Percentiles rank a stretch among this genome's conserved stretches.
Evolutionary conservation across 768 basidiomycete species (phyloP).

Genomic region (Tephrocybe sp.): DNA sequence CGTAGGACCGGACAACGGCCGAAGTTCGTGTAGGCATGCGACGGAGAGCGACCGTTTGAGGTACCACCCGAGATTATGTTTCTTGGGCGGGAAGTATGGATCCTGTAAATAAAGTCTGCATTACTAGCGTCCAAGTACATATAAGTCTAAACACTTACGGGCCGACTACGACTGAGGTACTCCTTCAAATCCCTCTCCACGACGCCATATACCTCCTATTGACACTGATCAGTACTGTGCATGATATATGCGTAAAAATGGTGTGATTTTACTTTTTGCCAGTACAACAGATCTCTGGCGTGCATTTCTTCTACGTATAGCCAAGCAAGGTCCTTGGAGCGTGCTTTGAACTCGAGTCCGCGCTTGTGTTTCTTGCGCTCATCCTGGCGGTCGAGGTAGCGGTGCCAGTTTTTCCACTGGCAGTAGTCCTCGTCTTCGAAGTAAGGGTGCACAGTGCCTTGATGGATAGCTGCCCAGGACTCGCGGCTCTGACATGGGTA

Average conservation of each 20-base stretch:
- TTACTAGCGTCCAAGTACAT: background rate
- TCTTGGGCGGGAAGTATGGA: constrained; percentile 31
- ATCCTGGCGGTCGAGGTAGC: constrained; percentile 36
- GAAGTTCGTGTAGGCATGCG: constrained; percentile 32
- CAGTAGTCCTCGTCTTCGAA: constrained; percentile 39
- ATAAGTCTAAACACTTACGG: constrained; percentile 21
- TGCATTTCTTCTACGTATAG: constrained; percentile 33
- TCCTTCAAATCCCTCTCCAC: constrained; percentile 27
- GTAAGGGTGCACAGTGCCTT: constrained; percentile 33
- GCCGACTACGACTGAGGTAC: constrained; percentile 24
- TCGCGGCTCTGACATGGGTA: constrained; percentile 32
- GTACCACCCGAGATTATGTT: constrained; percentile 36
- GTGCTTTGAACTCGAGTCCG: constrained; percentile 29
- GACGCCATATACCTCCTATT: constrained; percentile 30
- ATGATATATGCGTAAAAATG: background rate
- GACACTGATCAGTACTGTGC: background rate
- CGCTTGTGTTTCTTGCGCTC: constrained; percentile 27
- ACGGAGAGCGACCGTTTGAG: constrained; percentile 38
- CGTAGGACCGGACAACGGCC: constrained; percentile 4
- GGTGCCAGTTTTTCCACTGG: constrained; percentile 44
- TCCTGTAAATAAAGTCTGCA: constrained; percentile 24
- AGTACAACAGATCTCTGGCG: constrained; percentile 31
- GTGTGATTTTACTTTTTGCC: constrained; percentile 26
- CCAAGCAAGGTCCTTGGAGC: constrained; percentile 30
- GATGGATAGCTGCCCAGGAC: constrained; percentile 42